Evolutionary conservation across 179 eudicot genomes (phyloP).

Genomic region (Vitellaria paradoxa): DNA sequence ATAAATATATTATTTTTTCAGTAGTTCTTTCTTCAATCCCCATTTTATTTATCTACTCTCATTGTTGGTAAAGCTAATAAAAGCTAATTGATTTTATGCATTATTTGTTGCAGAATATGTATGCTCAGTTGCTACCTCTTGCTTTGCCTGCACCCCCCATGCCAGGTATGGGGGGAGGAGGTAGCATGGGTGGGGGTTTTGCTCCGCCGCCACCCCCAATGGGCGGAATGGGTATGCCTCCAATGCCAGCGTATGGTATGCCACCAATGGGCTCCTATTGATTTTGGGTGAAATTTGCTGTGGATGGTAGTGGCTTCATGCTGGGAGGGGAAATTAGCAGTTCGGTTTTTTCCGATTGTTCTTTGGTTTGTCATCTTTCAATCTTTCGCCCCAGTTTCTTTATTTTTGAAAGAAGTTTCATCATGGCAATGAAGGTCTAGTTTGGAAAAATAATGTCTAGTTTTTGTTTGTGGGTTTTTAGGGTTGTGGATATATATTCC

Average conservation of each 20-base stretch:
- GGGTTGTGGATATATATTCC: constrained; percentile 30
- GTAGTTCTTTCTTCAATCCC: background rate
- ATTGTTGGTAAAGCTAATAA: background rate
- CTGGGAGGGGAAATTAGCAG: background rate
- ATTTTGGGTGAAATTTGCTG: constrained; percentile 4
- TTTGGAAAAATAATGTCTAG: constrained; percentile 17
- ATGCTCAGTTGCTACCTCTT: constrained; percentile 92
- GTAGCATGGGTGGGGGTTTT: constrained; percentile 55
- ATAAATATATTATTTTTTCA: background rate
- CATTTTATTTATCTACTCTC: background rate
- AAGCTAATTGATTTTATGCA: background rate
- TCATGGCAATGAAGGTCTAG: constrained; percentile 5
- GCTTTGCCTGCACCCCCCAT: constrained; percentile 94
- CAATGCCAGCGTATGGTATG: constrained; percentile 93
- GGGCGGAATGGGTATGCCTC: constrained; percentile 94
- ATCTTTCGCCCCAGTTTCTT: background rate
- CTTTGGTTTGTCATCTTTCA: background rate
- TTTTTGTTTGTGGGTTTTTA: constrained; percentile 3
- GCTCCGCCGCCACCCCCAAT: constrained; percentile 57
- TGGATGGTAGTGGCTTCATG: background rate
- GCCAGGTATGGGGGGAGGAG: constrained; percentile 68
- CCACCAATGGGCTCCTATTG: constrained; percentile 90
- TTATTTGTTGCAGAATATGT: constrained; percentile 70
- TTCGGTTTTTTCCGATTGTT: background rate
- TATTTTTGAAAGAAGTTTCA: background rate